Percentiles rank a stretch among this genome's conserved stretches.
phyloP scores from a whole-genome alignment of 495 filamentous ascomycete genomes.

The Hypomontagnella submonticulosa region DNA sequence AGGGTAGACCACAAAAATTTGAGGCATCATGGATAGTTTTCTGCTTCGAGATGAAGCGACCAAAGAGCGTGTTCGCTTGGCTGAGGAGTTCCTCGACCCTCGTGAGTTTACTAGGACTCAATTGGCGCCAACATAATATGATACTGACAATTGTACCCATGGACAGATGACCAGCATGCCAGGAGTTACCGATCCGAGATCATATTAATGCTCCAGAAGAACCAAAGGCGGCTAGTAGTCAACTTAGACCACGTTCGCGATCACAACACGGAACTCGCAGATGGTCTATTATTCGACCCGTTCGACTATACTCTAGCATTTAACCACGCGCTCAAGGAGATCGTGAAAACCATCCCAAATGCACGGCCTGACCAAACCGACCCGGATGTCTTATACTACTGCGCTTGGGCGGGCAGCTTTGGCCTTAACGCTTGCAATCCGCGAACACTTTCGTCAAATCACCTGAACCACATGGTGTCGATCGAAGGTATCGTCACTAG shows the following conservation, averaged over 20 bases:
- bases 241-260: slow-evolving; percentile 94
- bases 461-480: slow-evolving; percentile 95
- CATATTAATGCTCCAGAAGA: slow-evolving; percentile 91
- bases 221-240: slow-evolving; percentile 79
- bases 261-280: slow-evolving; percentile 88
- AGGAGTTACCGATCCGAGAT: slow-evolving; percentile 88
- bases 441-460: slow-evolving; percentile 84
- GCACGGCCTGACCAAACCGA: slow-evolving; percentile 61
- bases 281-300: slow-evolving; percentile 84
- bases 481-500: slow-evolving; percentile 98
- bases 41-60: slow-evolving; percentile 84
- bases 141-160: slow-evolving; percentile 31
- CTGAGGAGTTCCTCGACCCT: slow-evolving; percentile 87
- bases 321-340: slow-evolving; percentile 86
- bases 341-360: slow-evolving; percentile 80
- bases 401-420: slow-evolving; percentile 93
- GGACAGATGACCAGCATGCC: slow-evolving; percentile 64
- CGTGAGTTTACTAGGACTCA: slow-evolving; percentile 61
- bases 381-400: slow-evolving; percentile 79
- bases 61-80: slow-evolving; percentile 80
- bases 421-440: slow-evolving; percentile 96
- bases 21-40: slow-evolving; percentile 71
- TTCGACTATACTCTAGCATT: slow-evolving; percentile 91
- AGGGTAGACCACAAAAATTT: neutral
- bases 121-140: neutral